Evolutionary conservation across 495 filamentous ascomycete species (phyloP).

Genomic region (Mytilinidion resinicola): DNA sequence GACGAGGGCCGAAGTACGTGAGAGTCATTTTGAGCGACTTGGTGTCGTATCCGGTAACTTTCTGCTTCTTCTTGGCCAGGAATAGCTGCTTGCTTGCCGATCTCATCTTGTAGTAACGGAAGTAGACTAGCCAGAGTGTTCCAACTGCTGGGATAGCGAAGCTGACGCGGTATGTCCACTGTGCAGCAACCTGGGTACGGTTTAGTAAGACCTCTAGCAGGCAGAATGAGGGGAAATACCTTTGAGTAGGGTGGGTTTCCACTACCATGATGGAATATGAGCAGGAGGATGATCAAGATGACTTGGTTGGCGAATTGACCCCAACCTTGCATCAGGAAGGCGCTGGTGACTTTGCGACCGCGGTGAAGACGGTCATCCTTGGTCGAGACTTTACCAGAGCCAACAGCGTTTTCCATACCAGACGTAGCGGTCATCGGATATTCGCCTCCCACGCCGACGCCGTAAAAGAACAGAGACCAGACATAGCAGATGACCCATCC

Average conservation of each 20-base stretch:
- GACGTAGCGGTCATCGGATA: slow-evolving; percentile 95
- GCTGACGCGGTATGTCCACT: slow-evolving; percentile 80
- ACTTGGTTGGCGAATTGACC: slow-evolving; percentile 89
- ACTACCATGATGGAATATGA: slow-evolving; percentile 70
- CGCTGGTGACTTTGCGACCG: slow-evolving; percentile 83
- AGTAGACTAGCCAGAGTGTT: slow-evolving; percentile 88
- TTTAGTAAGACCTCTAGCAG: not conserved
- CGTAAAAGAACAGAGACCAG: slow-evolving; percentile 86
- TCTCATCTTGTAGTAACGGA: slow-evolving; percentile 84
- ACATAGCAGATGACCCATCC: slow-evolving; percentile 93
- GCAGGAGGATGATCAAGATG: slow-evolving; percentile 69
- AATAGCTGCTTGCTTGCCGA: slow-evolving; percentile 64
- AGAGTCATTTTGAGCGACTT: slow-evolving; percentile 68
- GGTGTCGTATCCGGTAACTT: slow-evolving; percentile 83
- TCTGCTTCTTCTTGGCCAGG: slow-evolving; percentile 71
- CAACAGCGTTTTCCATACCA: slow-evolving; percentile 85
- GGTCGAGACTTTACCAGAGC: slow-evolving; percentile 77
- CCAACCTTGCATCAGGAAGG: slow-evolving; percentile 97
- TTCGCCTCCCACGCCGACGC: slow-evolving; percentile 85
- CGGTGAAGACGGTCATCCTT: slow-evolving; percentile 86
- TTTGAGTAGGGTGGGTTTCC: slow-evolving; percentile 67
- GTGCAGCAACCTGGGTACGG: slow-evolving; percentile 44
- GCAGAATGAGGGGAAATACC: slow-evolving; percentile 3
- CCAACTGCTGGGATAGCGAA: slow-evolving; percentile 81
- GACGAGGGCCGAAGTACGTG: slow-evolving; percentile 70